Percentiles rank a stretch among this genome's conserved stretches.
Evolutionary conservation across 768 basidiomycete genomes (phyloP).

Genomic region (Suillus tomentosus): DNA sequence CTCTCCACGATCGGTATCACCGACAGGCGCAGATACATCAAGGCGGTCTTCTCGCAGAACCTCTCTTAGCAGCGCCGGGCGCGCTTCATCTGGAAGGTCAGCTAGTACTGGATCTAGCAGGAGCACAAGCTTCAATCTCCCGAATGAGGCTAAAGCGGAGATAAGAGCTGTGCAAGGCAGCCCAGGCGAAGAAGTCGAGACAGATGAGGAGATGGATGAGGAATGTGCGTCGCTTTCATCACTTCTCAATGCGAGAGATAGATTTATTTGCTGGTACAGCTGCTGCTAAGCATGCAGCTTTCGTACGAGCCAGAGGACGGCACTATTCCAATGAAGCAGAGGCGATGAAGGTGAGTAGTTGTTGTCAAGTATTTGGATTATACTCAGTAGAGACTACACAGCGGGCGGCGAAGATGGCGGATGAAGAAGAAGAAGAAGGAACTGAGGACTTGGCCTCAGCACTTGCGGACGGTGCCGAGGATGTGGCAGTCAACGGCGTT

Average conservation of each 20-base stretch:
- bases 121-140: constrained; percentile 83
- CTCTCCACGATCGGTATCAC: constrained; percentile 48
- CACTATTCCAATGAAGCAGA: constrained; percentile 93
- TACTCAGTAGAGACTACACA: constrained; percentile 29
- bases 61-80: constrained; percentile 67
- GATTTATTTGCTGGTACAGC: constrained; percentile 45
- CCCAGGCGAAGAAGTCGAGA: constrained; percentile 57
- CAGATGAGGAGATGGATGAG: constrained; percentile 85
- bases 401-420: constrained; percentile 66
- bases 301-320: constrained; percentile 75
- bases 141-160: constrained; percentile 64
- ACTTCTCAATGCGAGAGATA: constrained; percentile 5
- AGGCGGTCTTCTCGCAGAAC: constrained; percentile 74
- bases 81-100: constrained; percentile 56
- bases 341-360: constrained; percentile 77
- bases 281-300: constrained; percentile 79
- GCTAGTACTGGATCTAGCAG: constrained; percentile 69
- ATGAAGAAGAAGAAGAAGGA: constrained; percentile 41
- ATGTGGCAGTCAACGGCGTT: constrained; percentile 23
- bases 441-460: constrained; percentile 24
- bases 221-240: constrained; percentile 57
- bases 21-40: constrained; percentile 61
- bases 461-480: constrained; percentile 3
- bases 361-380: neutral
- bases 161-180: constrained; percentile 48